Evolutionary conservation across 169 alveolate genomes (phyloP).

Genomic region (Besnoitia besnoiti): DNA sequence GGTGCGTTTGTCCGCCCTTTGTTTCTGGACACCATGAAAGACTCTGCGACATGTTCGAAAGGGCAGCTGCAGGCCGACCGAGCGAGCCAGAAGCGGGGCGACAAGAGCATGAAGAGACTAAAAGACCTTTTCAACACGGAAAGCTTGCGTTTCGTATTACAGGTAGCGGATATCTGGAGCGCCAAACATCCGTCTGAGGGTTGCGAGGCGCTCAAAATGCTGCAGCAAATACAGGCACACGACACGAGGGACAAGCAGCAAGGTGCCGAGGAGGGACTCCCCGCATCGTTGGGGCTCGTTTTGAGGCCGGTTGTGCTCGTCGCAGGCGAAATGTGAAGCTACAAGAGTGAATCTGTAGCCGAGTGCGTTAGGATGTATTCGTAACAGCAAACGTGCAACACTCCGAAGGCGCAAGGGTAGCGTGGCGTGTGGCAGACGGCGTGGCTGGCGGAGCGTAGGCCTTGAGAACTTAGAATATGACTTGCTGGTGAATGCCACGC

Average conservation of each 20-base stretch:
- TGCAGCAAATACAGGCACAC: not conserved
- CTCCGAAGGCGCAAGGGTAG: no score
- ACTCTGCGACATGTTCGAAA: not conserved
- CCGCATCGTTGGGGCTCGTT: not conserved
- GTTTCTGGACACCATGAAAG: not conserved
- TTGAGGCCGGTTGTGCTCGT: conserved; percentile 6
- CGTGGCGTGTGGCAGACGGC: no score
- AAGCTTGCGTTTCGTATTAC: not conserved
- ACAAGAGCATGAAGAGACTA: not conserved
- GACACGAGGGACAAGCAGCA: not conserved
- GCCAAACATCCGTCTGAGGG: conserved; percentile 6
- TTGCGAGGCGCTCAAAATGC: conserved; percentile 10
- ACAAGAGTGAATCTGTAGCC: not conserved
- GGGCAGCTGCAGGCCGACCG: not conserved
- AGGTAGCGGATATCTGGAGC: conserved; percentile 4
- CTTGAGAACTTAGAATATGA: no score
- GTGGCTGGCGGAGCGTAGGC: no score
- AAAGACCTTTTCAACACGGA: not conserved
- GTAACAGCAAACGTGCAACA: no score
- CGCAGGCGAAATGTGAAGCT: not conserved
- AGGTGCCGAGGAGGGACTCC: not conserved
- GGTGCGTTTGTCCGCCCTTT: not conserved
- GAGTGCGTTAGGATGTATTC: no score
- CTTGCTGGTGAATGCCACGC: no score
- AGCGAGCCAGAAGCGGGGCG: not conserved